Base-by-base conservation (phyloP, 2,329 filamentous ascomycete genomes). In the Venturia aucupariae region DNA sequence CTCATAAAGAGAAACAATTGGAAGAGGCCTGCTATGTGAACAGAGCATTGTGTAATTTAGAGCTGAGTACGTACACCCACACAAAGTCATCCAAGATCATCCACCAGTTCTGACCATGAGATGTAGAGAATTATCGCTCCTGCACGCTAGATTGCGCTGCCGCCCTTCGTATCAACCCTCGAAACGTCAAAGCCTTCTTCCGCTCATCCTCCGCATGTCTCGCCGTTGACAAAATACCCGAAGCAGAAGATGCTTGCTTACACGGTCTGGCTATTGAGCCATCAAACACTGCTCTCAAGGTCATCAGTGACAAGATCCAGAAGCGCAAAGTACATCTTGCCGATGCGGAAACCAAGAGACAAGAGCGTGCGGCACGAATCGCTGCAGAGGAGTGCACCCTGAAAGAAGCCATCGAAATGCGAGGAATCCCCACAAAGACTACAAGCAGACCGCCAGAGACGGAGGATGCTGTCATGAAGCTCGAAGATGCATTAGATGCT, bases 171-270 rank as follows among this genome's bases (percentile, higher is more conserved):
- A 80, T 97, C 65, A 95, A 97, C 76, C 83, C 87, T 3, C 75
- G 74, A 61, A 97, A 96, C 74, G 75, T 95, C 71, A 99, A 99
- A 78, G 93, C 94, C 0, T 91, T 87, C 77, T 99, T 95, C 77
- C 89, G 94, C 67, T 92, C 89, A 64, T 85, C 89, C 2, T 81
- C 82, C 66, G 93, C 94, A 4, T 83, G 96, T 65, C 79, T 96
- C 32, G 85, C 87, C 0, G 84, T 97, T 19, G 88, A 90, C 73
- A 90, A 90, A 71, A 79, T 95, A 64, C 75, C 78, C 27, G 92
- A 97, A 77, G 92, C 94, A 2, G 83, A 87, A 68, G 91, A 96
- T 74, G 86, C 90, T 4, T 92, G 89, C 71, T 78, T 82, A 4
- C 83, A 86, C 5, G 94, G 92, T 0, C 80, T 97, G 2, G 79